Evolutionary conservation across 768 basidiomycete genomes (phyloP).

Genomic region (Amanita phalloides): DNA sequence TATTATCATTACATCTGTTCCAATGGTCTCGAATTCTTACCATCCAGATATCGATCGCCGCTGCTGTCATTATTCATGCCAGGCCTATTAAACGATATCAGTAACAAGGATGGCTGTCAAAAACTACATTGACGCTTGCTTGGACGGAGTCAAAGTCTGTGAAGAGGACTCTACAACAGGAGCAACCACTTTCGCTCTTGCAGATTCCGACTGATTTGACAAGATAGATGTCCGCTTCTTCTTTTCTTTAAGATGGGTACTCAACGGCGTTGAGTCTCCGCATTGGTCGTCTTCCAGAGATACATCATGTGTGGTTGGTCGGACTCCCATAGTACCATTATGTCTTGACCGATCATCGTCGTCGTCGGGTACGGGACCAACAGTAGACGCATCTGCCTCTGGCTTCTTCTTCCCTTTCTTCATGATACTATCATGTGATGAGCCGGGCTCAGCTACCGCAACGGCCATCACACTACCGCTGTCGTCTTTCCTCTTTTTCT

Average conservation of each 20-base stretch:
- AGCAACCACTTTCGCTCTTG: neutral
- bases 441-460: neutral
- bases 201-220: neutral
- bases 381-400: neutral
- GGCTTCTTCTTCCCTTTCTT: slow-evolving; percentile 7
- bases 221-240: neutral
- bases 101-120: neutral
- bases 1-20: too few species aligned
- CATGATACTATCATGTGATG: slow-evolving; percentile 6
- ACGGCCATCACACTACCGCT: neutral
- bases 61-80: neutral
- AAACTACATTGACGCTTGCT: neutral
- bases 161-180: neutral
- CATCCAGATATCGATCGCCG: neutral
- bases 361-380: neutral
- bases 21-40: neutral
- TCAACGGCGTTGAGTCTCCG: neutral
- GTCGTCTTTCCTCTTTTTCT: slow-evolving; percentile 8
- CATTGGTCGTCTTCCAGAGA: neutral
- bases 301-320: neutral
- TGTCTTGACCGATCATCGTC: neutral
- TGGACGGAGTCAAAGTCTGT: neutral
- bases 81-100: neutral
- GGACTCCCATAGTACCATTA: neutral
- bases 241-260: neutral